Percentiles rank a stretch among this genome's conserved stretches.
Evolutionary conservation across 768 basidiomycete genomes (phyloP).

Genomic region (Pilatotrama ljubarskyi): DNA sequence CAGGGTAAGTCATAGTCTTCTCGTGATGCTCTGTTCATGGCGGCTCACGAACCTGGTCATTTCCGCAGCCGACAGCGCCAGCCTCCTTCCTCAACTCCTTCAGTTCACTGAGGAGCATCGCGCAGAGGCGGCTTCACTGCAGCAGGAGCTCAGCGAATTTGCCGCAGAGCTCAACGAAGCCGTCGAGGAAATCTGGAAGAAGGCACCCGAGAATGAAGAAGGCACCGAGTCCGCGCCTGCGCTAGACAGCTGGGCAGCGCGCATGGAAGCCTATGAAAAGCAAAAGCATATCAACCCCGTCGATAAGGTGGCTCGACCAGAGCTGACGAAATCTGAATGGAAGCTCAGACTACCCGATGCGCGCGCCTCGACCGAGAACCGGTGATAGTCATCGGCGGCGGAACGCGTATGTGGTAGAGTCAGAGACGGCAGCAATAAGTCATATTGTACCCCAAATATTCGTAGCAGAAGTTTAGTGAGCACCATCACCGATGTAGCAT

Average conservation of each 20-base stretch:
- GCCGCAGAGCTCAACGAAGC: slow-evolving; percentile 54
- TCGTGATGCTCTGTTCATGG: neutral
- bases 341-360: slow-evolving; percentile 19
- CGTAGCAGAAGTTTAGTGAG: neutral
- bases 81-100: slow-evolving; percentile 74
- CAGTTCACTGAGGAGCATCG: slow-evolving; percentile 69
- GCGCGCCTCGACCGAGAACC: neutral
- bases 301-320: slow-evolving; percentile 32
- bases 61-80: slow-evolving; percentile 60
- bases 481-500: neutral
- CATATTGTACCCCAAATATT: neutral
- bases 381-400: neutral
- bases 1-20: slow-evolving; percentile 50
- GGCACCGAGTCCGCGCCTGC: slow-evolving; percentile 19
- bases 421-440: neutral
- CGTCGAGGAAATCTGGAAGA: slow-evolving; percentile 69
- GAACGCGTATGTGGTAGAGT: neutral
- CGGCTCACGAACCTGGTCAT: slow-evolving; percentile 5
- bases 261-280: slow-evolving; percentile 32
- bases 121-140: slow-evolving; percentile 63
- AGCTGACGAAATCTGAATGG: slow-evolving; percentile 27
- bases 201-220: slow-evolving; percentile 37
- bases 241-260: slow-evolving; percentile 28
- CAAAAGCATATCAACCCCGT: slow-evolving; percentile 27
- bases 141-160: slow-evolving; percentile 58